These are phyloP conservation scores for Termitomyces sp. DNA, from an alignment of 768 basidiomycete species.

Conservation along the genomic window DNA sequence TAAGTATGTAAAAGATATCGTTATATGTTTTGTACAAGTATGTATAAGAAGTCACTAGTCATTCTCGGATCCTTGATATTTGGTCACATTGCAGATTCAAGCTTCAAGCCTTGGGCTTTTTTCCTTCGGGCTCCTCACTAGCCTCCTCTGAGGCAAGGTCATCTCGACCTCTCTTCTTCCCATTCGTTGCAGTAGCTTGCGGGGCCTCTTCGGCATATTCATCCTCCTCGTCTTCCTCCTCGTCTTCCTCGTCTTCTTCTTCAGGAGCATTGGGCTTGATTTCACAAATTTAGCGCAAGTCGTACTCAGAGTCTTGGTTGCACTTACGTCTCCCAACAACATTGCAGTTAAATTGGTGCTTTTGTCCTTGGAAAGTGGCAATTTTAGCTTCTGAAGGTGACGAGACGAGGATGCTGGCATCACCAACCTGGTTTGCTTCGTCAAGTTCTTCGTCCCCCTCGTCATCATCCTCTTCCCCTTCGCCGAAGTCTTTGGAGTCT, in stretches of 20 bases:
- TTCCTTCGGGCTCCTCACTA: conserved; percentile 27
- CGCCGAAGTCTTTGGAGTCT: conserved; percentile 6
- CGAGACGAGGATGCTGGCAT: not conserved
- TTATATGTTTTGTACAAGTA: conserved; percentile 6
- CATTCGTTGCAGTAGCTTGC: conserved; percentile 12
- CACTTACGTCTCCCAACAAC: conserved; percentile 17
- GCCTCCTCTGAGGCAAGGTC: conserved; percentile 26
- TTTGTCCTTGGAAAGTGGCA: conserved; percentile 2
- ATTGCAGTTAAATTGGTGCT: conserved; percentile 15
- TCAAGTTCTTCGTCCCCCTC: conserved; percentile 13
- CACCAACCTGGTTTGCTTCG: conserved; percentile 10
- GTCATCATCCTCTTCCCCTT: conserved; percentile 17
- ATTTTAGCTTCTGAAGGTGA: not conserved
- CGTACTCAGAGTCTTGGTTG: not conserved
- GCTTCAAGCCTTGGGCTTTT: conserved; percentile 38
- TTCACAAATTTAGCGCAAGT: not conserved
- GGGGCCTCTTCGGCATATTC: conserved; percentile 13
- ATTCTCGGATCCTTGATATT: not conserved
- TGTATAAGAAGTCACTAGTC: conserved; percentile 3
- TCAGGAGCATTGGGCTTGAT: conserved; percentile 24
- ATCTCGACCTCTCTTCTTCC: conserved; percentile 34
- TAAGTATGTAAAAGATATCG: conserved; percentile 17
- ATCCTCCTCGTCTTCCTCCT: conserved; percentile 22
- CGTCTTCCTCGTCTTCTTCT: conserved; percentile 32
- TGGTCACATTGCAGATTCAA: not conserved